Percentiles rank a stretch among this genome's conserved stretches.
Conservation (phyloP, 2,329 filamentous ascomycete species). For the Pseudogymnoascus destructans region DNA sequence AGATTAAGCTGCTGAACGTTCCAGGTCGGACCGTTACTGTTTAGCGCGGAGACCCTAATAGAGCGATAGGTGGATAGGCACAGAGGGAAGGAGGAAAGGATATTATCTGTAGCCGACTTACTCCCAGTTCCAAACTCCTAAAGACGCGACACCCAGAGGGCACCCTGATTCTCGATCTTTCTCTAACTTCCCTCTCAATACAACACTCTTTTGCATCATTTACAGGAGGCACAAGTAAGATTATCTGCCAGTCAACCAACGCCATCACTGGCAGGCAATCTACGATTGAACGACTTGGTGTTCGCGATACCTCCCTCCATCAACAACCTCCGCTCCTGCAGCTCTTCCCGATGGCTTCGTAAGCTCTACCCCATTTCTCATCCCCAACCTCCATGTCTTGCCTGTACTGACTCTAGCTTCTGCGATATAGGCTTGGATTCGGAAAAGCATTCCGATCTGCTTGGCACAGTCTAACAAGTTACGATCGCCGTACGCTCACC, state of each 20-base stretch:
- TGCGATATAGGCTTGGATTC: constrained; percentile 30
- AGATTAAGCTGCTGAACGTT: constrained; percentile 1
- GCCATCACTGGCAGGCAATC: constrained; percentile 9
- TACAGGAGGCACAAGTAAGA: constrained; percentile 5
- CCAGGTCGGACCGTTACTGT: constrained; percentile 2
- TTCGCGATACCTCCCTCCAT: constrained; percentile 7
- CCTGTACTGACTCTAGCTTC: constrained; percentile 1
- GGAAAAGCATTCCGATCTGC: constrained; percentile 66
- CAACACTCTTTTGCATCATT: constrained; percentile 9
- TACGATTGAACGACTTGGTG: constrained; percentile 9
- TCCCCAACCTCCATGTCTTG: not conserved
- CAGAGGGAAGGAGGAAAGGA: constrained; percentile 8
- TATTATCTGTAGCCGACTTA: constrained; percentile 6
- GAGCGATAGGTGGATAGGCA: constrained; percentile 5
- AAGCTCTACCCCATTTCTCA: constrained; percentile 2
- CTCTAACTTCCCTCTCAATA: constrained; percentile 7
- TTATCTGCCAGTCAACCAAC: constrained; percentile 3
- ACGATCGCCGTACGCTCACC: constrained; percentile 48
- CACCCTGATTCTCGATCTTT: constrained; percentile 3
- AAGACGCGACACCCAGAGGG: constrained; percentile 8
- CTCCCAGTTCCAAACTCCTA: constrained; percentile 5
- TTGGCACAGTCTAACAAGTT: constrained; percentile 72
- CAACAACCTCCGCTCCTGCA: constrained; percentile 2
- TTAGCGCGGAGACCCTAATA: constrained; percentile 5
- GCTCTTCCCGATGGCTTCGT: constrained; percentile 9